Conservation (phyloP, 352 stramenopile genomes). For the Halophytophthora polymorphica region DNA sequence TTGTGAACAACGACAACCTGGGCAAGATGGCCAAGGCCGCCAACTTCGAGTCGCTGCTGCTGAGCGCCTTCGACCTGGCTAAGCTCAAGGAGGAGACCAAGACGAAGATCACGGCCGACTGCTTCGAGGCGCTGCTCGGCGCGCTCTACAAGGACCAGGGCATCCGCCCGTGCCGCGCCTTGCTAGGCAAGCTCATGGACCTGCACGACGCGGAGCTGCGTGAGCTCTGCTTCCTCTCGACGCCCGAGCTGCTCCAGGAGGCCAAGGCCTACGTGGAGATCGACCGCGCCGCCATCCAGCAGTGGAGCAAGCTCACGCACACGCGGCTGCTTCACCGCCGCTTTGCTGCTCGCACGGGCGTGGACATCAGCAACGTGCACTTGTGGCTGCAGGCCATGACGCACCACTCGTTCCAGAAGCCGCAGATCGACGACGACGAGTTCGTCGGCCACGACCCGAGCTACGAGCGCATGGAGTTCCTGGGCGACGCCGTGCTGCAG, state of each 20-base stretch:
- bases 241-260: constrained; percentile 39
- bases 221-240: constrained; percentile 62
- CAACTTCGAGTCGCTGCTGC: constrained; percentile 71
- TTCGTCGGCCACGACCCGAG: constrained; percentile 67
- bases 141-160: constrained; percentile 83
- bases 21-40: constrained; percentile 69
- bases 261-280: constrained; percentile 48
- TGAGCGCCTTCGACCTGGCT: constrained; percentile 65
- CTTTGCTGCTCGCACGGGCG: constrained; percentile 47
- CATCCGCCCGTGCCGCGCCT: constrained; percentile 56
- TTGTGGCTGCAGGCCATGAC: constrained; percentile 80
- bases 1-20: constrained; percentile 79
- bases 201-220: constrained; percentile 51
- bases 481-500: constrained; percentile 81
- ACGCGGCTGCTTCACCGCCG: constrained; percentile 43
- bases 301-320: constrained; percentile 44
- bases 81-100: constrained; percentile 51
- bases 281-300: constrained; percentile 49
- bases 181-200: constrained; percentile 62
- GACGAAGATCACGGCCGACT: constrained; percentile 80
- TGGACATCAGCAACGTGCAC: constrained; percentile 61
- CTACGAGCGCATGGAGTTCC: constrained; percentile 85
- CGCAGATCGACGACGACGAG: constrained; percentile 63
- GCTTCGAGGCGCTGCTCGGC: constrained; percentile 76
- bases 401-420: constrained; percentile 71